Base-by-base conservation (phyloP, 2,329 filamentous ascomycete genomes). In the Fusarium longipes region DNA sequence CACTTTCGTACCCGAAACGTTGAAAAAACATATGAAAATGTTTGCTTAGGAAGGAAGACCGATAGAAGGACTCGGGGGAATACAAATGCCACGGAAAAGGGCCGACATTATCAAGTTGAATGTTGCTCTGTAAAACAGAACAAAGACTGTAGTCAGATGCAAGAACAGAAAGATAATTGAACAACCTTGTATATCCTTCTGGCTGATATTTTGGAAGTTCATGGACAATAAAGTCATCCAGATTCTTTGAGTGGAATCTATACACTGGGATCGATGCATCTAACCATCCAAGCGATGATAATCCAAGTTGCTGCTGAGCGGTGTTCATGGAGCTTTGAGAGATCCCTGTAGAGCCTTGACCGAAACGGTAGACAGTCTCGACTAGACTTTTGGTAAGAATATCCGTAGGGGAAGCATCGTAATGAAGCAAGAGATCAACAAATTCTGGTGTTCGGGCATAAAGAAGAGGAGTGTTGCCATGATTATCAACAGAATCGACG, bases 301-400 rank as follows among this genome's bases (percentile, higher is more conserved):
- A 15, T 14, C 30, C 30, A 15, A 11, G 14, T 15, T 32, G 30
- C 10, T 32, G 30, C 15, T 15, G 30, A 15, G 6, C 12, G 4
- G 30, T 15, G 15, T 4, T 11, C 6, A 6, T 12, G 10, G 15
- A 14, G 30, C 3, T 12, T 12, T 12, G 6, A 11, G 15, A 15
- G 15, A 11, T 8, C 0, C 32, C 0, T n/a, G 8, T n/a, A n/a
- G 32, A 8, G n/a, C 0, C 9, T 8, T 5, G 17, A 9, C n/a
- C 15, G 14, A 0, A 35, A 1, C 17, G 32, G 32, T n/a, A n/a
- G n/a, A n/a, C n/a, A n/a, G n/a, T n/a, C n/a, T n/a, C n/a, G n/a
- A n/a, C 25, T 25, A 25, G 25, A 25, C 25, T 25, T 25, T 25
- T 25, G 25, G 25, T 25, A 25, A 25, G 25, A 6, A 25, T 8